Evolutionary conservation across 805 yeast genomes (phyloP), one percentile per base, ranked within the genome.

Genomic region (Metschnikowia bowlesiae): DNA sequence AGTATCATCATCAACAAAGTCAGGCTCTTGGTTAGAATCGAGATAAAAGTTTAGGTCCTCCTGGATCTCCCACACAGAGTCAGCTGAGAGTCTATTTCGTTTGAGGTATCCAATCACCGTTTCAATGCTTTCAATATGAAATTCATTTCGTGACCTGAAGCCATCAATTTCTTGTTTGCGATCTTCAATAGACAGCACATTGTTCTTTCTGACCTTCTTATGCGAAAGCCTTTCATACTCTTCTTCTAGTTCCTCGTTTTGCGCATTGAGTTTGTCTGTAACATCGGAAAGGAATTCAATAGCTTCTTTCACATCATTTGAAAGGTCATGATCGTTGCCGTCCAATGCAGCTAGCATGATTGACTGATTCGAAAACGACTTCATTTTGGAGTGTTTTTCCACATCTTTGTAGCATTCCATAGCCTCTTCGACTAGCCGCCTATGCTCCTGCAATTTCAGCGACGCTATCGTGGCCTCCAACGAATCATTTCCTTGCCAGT

Each of bases 391-490:
- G 43, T 65, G 61, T 47, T 71, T 67, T 50, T 73, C 78, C 30
- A 74, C 77, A 28, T 70, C 76, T 51, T 73, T 74, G 52, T 71
- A 74, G 37, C 68, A 67, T 50, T 73, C 77, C 77, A 74, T 73
- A 22, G 77, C 75, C 53, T 71, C 76, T 48, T 73, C 78, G 28
- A 74, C 74, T 29, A 67, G 58, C 51, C 66, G 60, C 49, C 74
- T 66, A 52, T 71, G 69, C 46, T 72, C 76, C 37, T 66, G 69
- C 32, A 58, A 52, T 34, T 59, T 53, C 54, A 41, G 60, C 13
- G 62, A 53, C 2, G 62, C 60, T 38, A 58, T 58, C 33, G 60
- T 55, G 16, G 60, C 60, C 42, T 58, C 62, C 32, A 58, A 55
- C 11, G 61, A 47, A 28, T 58, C 62, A 33, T 60, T 62, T 59